Evolutionary conservation across 2,329 filamentous ascomycete genomes (phyloP).

Genomic region (Tricladium varicosporioides): DNA sequence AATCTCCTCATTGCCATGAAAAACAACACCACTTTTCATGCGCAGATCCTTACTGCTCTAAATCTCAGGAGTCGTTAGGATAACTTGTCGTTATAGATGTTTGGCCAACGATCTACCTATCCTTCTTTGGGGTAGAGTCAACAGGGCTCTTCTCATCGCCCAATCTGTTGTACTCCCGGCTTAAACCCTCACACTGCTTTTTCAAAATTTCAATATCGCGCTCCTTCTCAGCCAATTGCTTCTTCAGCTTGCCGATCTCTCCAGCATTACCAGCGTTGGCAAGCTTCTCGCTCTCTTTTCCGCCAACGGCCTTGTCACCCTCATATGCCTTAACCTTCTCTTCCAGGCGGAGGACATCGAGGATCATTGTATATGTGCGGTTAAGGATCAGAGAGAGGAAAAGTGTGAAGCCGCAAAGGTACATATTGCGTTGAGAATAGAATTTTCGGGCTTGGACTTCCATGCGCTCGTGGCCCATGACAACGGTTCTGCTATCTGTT

Average conservation of each 20-base stretch:
- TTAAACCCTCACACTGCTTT: conserved; percentile 85
- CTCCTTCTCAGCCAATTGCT: conserved; percentile 71
- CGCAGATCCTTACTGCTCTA: background rate
- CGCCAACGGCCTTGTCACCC: conserved; percentile 56
- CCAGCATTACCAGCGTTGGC: conserved; percentile 70
- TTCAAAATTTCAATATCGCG: conserved; percentile 82
- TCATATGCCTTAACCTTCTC: conserved; percentile 85
- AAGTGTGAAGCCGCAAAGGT: conserved; percentile 98
- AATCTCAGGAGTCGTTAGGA: too few species aligned
- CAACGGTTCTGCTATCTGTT: conserved; percentile 51
- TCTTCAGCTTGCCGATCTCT: conserved; percentile 68
- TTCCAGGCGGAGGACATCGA: conserved; percentile 64
- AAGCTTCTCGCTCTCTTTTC: conserved; percentile 71
- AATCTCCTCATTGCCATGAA: too few species aligned
- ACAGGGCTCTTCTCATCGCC: conserved; percentile 72
- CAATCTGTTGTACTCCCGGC: conserved; percentile 81
- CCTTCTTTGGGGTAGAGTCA: conserved; percentile 56
- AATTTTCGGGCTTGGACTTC: conserved; percentile 99
- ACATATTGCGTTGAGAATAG: conserved; percentile 99
- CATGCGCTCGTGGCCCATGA: conserved; percentile 90
- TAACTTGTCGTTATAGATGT: too few species aligned
- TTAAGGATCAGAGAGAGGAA: conserved; percentile 99
- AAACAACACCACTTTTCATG: background rate
- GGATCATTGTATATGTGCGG: conserved; percentile 88
- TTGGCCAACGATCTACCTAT: conserved; percentile 28